Evolutionary conservation across 352 stramenopile genomes (phyloP).

Genomic region (Halophytophthora polymorphica): DNA sequence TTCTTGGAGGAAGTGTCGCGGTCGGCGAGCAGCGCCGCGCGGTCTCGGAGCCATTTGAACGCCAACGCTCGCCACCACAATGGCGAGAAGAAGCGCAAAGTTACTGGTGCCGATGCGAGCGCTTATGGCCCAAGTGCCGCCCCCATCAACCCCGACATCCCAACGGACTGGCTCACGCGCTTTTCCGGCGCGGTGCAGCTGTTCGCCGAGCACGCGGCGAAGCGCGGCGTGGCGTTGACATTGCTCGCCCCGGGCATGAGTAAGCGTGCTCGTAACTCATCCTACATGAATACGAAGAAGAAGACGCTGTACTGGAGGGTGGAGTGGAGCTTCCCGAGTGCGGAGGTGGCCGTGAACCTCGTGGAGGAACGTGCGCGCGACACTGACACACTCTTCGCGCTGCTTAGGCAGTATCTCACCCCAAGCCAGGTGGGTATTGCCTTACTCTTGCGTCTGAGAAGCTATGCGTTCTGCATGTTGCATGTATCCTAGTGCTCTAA

Average conservation of each 20-base stretch:
- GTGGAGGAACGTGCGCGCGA: constrained; percentile 55
- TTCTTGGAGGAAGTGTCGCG: constrained; percentile 71
- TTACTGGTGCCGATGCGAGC: constrained; percentile 6
- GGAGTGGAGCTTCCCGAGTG: constrained; percentile 70
- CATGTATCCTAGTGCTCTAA: no score
- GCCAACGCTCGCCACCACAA: constrained; percentile 26
- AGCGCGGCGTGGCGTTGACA: constrained; percentile 65
- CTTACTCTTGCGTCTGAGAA: neutral
- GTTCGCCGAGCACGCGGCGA: constrained; percentile 63
- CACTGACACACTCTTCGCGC: constrained; percentile 41
- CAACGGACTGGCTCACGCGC: constrained; percentile 64
- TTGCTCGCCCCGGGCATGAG: constrained; percentile 79
- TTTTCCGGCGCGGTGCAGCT: constrained; percentile 71
- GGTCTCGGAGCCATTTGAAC: constrained; percentile 41
- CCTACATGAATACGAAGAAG: constrained; percentile 67
- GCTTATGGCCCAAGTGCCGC: neutral
- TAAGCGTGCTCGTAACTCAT: constrained; percentile 73
- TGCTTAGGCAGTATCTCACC: constrained; percentile 63
- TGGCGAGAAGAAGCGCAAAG: constrained; percentile 35
- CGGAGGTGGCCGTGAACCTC: constrained; percentile 42
- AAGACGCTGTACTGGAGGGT: constrained; percentile 68
- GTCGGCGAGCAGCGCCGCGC: constrained; percentile 44
- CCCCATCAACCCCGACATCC: constrained; percentile 56
- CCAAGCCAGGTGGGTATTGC: constrained; percentile 41
- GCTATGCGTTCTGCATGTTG: no score